A percentile compares a stretch with the other conserved stretches of the same genome.
These are phyloP conservation scores for Grifola frondosa DNA, from an alignment of 1,284 basidiomycete genomes.

Conservation along the genomic window DNA sequence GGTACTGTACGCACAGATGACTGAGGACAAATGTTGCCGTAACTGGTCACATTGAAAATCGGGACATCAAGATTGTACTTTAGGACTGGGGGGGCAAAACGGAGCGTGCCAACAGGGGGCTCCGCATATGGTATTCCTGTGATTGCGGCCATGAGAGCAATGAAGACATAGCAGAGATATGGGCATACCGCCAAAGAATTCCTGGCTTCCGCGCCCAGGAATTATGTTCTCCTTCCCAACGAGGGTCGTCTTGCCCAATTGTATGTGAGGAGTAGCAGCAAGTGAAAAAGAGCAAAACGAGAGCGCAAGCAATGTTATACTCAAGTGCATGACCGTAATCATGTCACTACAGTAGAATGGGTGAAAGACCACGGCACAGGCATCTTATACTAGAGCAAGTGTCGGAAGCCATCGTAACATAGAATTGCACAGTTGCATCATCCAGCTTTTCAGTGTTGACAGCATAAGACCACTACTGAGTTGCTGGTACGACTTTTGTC, in stretches of 20 bases:
- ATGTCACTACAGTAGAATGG: no score
- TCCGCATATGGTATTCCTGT: constrained; percentile 32
- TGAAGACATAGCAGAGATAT: neutral
- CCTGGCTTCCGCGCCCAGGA: constrained; percentile 9
- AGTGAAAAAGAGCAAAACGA: no score
- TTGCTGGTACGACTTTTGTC: no score
- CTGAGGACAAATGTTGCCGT: constrained; percentile 21
- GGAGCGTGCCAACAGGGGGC: constrained; percentile 26
- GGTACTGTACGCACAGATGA: constrained; percentile 6
- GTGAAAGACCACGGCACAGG: no score
- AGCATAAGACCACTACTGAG: no score
- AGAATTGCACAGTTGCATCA: no score
- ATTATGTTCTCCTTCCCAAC: constrained; percentile 5
- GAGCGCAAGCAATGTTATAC: no score
- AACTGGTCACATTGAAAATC: constrained; percentile 21
- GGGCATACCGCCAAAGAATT: constrained; percentile 23
- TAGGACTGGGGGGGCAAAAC: constrained; percentile 23
- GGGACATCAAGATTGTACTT: constrained; percentile 5
- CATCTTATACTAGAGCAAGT: no score
- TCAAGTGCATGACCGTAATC: no score
- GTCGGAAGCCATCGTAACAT: no score
- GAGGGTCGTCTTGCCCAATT: constrained; percentile 11
- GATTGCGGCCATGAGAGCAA: neutral
- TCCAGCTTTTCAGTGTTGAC: no score
- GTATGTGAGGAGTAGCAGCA: no score